These are phyloP conservation scores for Candida glucosophila DNA, from an alignment of 1,139 yeast genomes.

Conservation along the genomic window DNA sequence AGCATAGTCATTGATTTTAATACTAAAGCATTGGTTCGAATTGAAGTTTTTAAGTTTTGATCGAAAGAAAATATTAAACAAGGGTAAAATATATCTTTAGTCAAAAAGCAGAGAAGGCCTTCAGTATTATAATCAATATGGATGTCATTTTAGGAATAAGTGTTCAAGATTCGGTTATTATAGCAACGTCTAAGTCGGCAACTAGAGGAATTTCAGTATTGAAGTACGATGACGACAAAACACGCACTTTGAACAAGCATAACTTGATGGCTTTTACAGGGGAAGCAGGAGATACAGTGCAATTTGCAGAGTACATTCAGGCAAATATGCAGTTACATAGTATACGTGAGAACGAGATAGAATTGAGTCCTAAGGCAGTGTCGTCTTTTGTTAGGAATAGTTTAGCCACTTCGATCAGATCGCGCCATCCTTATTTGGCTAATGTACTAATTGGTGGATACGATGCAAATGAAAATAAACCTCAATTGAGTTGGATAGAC, in stretches of 20 bases:
- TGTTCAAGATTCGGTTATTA: slow-evolving; percentile 69
- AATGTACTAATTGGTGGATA: slow-evolving; percentile 83
- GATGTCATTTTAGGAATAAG: slow-evolving; percentile 85
- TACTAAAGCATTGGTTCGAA: too few relatives aligned
- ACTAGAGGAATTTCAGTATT: slow-evolving; percentile 90
- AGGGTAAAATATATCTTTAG: too few relatives aligned
- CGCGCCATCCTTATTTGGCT: slow-evolving; percentile 89
- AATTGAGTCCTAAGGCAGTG: slow-evolving; percentile 74
- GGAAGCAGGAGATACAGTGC: slow-evolving; percentile 96
- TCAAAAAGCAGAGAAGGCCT: too few relatives aligned
- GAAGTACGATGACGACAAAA: slow-evolving; percentile 83
- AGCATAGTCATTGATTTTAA: too few relatives aligned
- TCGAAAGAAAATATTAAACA: too few relatives aligned
- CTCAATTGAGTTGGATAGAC: slow-evolving; percentile 84
- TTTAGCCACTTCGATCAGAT: slow-evolving; percentile 79
- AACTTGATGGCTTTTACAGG: slow-evolving; percentile 87
- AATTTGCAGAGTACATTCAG: slow-evolving; percentile 88
- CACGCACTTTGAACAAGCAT: slow-evolving; percentile 67
- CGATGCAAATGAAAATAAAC: slow-evolving; percentile 52
- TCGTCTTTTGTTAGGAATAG: slow-evolving; percentile 85
- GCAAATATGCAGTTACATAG: slow-evolving; percentile 87
- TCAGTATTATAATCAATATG: slow-evolving; percentile 44
- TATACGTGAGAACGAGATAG: slow-evolving; percentile 73
- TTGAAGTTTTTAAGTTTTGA: too few relatives aligned
- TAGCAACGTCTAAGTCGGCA: slow-evolving; percentile 90